phyloP scores from a whole-genome alignment of 2,329 filamentous ascomycete species.

The Scedosporium apiospermum region DNA sequence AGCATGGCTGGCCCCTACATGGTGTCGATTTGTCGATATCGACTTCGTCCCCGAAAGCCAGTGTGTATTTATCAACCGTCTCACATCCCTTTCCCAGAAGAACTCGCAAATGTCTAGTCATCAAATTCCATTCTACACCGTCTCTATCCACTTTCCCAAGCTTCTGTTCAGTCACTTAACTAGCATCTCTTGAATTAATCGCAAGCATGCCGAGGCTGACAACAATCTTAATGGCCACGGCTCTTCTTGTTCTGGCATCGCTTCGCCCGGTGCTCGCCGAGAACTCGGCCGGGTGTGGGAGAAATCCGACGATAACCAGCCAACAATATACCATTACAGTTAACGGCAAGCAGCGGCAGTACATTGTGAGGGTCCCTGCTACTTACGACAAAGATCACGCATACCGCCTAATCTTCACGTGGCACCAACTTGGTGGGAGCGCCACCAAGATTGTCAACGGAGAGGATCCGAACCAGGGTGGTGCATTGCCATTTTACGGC shows the following conservation, averaged over 20 bases:
- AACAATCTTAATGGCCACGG: neutral
- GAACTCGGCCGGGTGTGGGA: slow-evolving; percentile 23
- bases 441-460: slow-evolving; percentile 25
- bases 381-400: slow-evolving; percentile 15
- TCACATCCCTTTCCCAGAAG: neutral
- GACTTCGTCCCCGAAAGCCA: neutral
- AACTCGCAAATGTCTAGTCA: neutral
- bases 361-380: slow-evolving; percentile 26
- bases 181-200: neutral
- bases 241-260: neutral
- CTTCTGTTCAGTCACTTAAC: neutral
- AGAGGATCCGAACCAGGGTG: slow-evolving; percentile 14
- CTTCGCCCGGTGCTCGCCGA: neutral
- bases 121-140: neutral
- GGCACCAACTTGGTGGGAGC: slow-evolving; percentile 29
- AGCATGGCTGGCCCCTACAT: neutral
- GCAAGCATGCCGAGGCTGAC: neutral
- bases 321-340: slow-evolving; percentile 22
- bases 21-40: neutral
- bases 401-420: slow-evolving; percentile 20
- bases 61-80: neutral
- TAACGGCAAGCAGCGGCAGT: slow-evolving; percentile 25
- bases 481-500: slow-evolving; percentile 24
- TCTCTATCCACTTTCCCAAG: neutral
- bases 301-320: slow-evolving; percentile 17